Conservation (phyloP, 2,329 filamentous ascomycete genomes). For the Pseudogymnoascus sp. region DNA sequence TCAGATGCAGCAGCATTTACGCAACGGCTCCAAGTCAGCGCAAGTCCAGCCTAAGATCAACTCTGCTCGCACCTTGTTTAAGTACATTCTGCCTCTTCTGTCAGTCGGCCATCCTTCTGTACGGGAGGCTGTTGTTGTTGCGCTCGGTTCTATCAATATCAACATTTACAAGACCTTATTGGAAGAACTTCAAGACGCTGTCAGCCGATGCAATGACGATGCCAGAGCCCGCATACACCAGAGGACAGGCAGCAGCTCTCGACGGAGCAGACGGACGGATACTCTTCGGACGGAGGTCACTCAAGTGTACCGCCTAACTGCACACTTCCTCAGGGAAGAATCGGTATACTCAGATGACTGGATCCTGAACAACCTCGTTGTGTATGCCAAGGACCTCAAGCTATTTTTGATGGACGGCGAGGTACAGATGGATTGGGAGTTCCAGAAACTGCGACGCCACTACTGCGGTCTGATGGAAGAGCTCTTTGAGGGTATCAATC, state of each 20-base stretch:
- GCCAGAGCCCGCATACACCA: constrained; percentile 81
- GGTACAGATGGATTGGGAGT: constrained; percentile 90
- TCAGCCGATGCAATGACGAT: constrained; percentile 79
- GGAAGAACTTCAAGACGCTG: constrained; percentile 81
- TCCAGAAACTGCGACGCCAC: constrained; percentile 82
- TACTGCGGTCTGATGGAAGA: constrained; percentile 93
- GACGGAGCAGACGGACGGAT: constrained; percentile 76
- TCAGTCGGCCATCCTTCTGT: constrained; percentile 73
- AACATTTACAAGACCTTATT: constrained; percentile 87
- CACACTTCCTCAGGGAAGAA: constrained; percentile 73
- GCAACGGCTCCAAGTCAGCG: constrained; percentile 69
- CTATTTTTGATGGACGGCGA: constrained; percentile 92
- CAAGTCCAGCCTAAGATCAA: constrained; percentile 70
- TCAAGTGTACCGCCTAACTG: constrained; percentile 89
- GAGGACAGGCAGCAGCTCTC: constrained; percentile 72
- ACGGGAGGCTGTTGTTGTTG: constrained; percentile 80
- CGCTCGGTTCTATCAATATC: constrained; percentile 88
- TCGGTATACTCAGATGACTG: constrained; percentile 81
- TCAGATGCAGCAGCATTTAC: constrained; percentile 61
- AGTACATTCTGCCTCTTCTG: constrained; percentile 80
- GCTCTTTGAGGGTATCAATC: constrained; percentile 83
- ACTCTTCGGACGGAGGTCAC: constrained; percentile 88
- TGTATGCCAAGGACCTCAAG: constrained; percentile 85
- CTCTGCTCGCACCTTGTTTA: constrained; percentile 82
- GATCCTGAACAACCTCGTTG: constrained; percentile 79